phyloP scores from a whole-genome alignment of 2,329 filamentous ascomycete species.

The Lasiodiplodia sp. region DNA sequence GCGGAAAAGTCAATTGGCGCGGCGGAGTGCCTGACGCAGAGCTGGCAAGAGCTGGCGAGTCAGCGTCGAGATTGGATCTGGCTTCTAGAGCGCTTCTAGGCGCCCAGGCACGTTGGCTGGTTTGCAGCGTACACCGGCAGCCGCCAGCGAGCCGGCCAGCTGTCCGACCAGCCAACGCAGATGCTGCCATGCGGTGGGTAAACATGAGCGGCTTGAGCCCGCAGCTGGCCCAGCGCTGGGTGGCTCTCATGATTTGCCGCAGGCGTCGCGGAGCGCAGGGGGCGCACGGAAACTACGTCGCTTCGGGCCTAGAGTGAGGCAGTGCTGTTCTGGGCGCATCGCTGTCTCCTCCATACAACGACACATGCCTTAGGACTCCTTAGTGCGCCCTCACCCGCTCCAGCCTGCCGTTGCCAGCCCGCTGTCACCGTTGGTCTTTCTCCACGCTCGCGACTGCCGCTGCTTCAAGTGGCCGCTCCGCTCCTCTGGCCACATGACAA shows the following conservation, averaged over 20 bases:
- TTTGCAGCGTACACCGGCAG: background rate
- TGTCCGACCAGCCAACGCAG: constrained; percentile 14
- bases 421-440: constrained; percentile 2
- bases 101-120: background rate
- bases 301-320: constrained; percentile 22
- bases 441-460: background rate
- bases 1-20: constrained; percentile 27
- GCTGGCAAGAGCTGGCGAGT: constrained; percentile 14
- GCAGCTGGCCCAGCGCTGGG: constrained; percentile 12
- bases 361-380: constrained; percentile 26
- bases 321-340: constrained; percentile 29
- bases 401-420: constrained; percentile 11
- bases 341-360: constrained; percentile 27
- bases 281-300: constrained; percentile 24
- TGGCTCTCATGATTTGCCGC: constrained; percentile 28
- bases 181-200: constrained; percentile 20
- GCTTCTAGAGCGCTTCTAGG: constrained; percentile 23
- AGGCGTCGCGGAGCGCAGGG: constrained; percentile 22
- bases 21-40: constrained; percentile 24
- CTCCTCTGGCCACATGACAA: constrained; percentile 13
- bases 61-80: constrained; percentile 18
- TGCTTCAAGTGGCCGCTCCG: constrained; percentile 18
- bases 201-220: constrained; percentile 8
- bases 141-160: background rate
- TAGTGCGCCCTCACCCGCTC: constrained; percentile 21